phyloP scores from a whole-genome alignment of 1,139 yeast genomes.

The Kurtzmaniella quercitrusa region DNA sequence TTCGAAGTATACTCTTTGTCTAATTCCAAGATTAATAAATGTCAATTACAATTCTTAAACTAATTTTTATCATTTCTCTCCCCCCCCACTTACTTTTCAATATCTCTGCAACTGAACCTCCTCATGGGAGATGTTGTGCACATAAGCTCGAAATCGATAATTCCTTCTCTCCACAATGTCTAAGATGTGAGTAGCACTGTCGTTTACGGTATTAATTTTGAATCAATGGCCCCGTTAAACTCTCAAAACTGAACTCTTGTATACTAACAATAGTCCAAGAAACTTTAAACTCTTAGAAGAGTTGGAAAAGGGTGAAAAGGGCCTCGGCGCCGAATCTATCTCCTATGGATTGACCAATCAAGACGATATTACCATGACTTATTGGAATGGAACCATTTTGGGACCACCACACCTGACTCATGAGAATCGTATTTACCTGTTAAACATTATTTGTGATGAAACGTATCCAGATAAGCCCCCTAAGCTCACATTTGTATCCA shows the following conservation, averaged over 20 bases:
- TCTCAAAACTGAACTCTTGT: background rate
- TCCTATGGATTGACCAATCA: slow-evolving; percentile 88
- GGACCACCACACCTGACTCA: slow-evolving; percentile 97
- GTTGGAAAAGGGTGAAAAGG: slow-evolving; percentile 96
- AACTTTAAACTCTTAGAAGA: slow-evolving; percentile 92
- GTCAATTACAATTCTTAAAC: too few species aligned
- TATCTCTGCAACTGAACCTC: background rate
- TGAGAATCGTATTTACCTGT: slow-evolving; percentile 88
- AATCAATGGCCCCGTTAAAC: background rate
- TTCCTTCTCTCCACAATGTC: slow-evolving; percentile 24
- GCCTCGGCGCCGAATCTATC: slow-evolving; percentile 93
- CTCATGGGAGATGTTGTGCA: background rate
- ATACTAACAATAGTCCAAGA: slow-evolving; percentile 61
- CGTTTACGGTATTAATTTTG: background rate
- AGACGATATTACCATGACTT: slow-evolving; percentile 86
- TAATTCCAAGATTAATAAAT: too few species aligned
- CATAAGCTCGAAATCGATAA: background rate
- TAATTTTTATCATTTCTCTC: too few species aligned
- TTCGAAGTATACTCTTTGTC: too few species aligned
- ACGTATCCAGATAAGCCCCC: slow-evolving; percentile 91
- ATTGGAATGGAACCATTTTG: slow-evolving; percentile 93
- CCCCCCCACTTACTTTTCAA: too few species aligned
- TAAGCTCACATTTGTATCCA: slow-evolving; percentile 68
- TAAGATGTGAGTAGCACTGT: slow-evolving; percentile 32
- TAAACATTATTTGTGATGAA: slow-evolving; percentile 77